phyloP scores from a whole-genome alignment of 768 basidiomycete species.

The Podaxis sp. region DNA sequence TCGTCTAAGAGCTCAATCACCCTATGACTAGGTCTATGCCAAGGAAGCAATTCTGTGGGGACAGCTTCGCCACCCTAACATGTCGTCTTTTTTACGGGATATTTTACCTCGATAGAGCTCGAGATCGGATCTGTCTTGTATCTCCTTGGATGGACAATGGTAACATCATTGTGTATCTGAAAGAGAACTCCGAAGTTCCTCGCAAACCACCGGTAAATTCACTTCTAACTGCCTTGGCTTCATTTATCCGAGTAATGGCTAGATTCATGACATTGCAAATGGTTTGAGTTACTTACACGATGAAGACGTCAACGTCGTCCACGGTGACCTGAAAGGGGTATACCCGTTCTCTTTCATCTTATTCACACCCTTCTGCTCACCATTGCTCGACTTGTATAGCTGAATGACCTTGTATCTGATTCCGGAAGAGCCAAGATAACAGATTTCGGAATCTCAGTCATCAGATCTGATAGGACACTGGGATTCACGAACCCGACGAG shows the following conservation, averaged over 20 bases:
- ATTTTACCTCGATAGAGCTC: not conserved
- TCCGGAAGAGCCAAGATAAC: slow-evolving; percentile 13
- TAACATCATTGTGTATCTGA: slow-evolving; percentile 8
- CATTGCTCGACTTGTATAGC: not conserved
- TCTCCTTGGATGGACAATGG: slow-evolving; percentile 19
- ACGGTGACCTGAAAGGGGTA: slow-evolving; percentile 18
- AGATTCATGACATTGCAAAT: slow-evolving; percentile 12
- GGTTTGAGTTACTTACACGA: slow-evolving; percentile 16
- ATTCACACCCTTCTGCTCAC: too few relatives aligned
- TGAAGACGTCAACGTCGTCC: slow-evolving; percentile 12
- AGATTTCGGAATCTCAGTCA: slow-evolving; percentile 16
- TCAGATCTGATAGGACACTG: slow-evolving; percentile 2
- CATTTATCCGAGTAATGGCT: too few relatives aligned
- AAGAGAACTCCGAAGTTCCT: not conserved
- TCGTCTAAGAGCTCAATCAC: slow-evolving; percentile 21
- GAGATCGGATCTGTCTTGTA: slow-evolving; percentile 3
- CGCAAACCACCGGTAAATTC: not conserved
- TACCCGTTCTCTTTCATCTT: too few relatives aligned
- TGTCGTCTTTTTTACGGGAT: slow-evolving; percentile 12
- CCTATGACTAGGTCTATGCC: slow-evolving; percentile 1
- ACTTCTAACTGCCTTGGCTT: not conserved
- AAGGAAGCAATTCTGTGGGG: slow-evolving; percentile 11
- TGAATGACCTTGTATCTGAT: slow-evolving; percentile 15
- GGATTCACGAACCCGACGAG: not conserved
- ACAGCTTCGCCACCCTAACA: slow-evolving; percentile 2